Evolutionary conservation across 2,329 filamentous ascomycete genomes (phyloP).

Genomic region (Ceratocystiopsis sp.): DNA sequence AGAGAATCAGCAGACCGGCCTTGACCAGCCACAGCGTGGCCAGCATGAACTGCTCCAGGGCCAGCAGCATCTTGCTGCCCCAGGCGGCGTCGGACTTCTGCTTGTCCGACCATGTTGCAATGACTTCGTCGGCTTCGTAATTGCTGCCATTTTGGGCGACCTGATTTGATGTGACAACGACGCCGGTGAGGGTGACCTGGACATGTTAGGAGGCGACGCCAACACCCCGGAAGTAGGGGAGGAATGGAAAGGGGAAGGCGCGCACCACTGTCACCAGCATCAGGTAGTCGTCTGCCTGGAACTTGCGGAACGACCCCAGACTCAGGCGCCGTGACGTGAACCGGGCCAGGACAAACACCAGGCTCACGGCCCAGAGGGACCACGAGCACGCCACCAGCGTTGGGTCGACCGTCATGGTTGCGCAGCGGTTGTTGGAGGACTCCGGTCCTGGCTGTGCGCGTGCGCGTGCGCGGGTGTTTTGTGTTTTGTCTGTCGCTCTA

Average conservation of each 20-base stretch:
- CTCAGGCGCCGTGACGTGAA: conserved; percentile 16
- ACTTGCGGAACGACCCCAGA: conserved; percentile 26
- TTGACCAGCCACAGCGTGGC: conserved; percentile 35
- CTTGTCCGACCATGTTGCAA: conserved; percentile 25
- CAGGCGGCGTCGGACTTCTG: conserved; percentile 25
- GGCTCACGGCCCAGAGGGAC: conserved; percentile 10
- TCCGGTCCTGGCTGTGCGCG: too few relatives aligned
- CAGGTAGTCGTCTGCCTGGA: conserved; percentile 40
- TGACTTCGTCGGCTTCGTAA: conserved; percentile 21
- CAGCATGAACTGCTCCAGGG: conserved; percentile 34
- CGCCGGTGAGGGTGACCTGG: conserved; percentile 20
- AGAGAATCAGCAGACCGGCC: conserved; percentile 33
- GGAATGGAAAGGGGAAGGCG: too few relatives aligned
- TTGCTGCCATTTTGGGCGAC: conserved; percentile 27
- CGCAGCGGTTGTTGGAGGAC: too few relatives aligned
- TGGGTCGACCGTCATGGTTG: too few relatives aligned
- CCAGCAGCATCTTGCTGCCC: conserved; percentile 37
- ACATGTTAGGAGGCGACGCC: too few relatives aligned
- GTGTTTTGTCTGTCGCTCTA: too few relatives aligned
- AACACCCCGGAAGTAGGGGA: too few relatives aligned
- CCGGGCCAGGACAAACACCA: conserved; percentile 7
- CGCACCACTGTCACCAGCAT: conserved; percentile 30
- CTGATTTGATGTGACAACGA: conserved; percentile 25
- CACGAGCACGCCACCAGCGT: conserved; percentile 5
- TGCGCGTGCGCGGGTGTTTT: too few relatives aligned